phyloP scores from a whole-genome alignment of 2,329 filamentous ascomycete genomes.

The Capronia coronata region DNA sequence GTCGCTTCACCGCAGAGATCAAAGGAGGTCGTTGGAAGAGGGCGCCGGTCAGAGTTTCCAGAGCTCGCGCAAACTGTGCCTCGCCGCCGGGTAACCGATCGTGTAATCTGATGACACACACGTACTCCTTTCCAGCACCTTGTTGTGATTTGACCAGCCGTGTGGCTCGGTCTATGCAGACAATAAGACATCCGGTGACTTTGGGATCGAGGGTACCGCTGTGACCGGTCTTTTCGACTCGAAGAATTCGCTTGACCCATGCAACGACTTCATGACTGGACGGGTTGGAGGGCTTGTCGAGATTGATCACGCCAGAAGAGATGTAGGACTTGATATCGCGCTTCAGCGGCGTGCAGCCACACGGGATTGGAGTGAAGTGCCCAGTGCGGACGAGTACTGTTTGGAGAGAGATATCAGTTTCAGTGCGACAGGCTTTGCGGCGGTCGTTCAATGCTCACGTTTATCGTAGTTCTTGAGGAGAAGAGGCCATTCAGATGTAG shows the following conservation, averaged over 20 bases:
- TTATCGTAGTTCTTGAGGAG: constrained; percentile 95
- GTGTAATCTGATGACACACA: constrained; percentile 89
- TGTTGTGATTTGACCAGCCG: constrained; percentile 98
- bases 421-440: constrained; percentile 19
- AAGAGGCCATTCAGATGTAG: constrained; percentile 87
- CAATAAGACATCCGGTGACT: constrained; percentile 91
- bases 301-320: constrained; percentile 95
- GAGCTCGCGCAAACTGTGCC: constrained; percentile 82
- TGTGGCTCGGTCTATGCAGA: constrained; percentile 93
- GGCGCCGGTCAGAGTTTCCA: constrained; percentile 93
- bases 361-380: constrained; percentile 94
- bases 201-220: constrained; percentile 97
- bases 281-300: constrained; percentile 95
- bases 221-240: constrained; percentile 94
- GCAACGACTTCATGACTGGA: constrained; percentile 98
- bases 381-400: constrained; percentile 84
- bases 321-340: constrained; percentile 96
- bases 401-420: constrained; percentile 2
- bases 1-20: constrained; percentile 97
- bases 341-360: constrained; percentile 83
- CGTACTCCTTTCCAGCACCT: constrained; percentile 98
- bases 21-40: constrained; percentile 94
- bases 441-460: constrained; percentile 52
- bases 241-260: constrained; percentile 96
- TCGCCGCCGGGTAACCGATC: constrained; percentile 91